phyloP scores from a whole-genome alignment of 352 stramenopile genomes.

The Peronospora belbahrii region DNA sequence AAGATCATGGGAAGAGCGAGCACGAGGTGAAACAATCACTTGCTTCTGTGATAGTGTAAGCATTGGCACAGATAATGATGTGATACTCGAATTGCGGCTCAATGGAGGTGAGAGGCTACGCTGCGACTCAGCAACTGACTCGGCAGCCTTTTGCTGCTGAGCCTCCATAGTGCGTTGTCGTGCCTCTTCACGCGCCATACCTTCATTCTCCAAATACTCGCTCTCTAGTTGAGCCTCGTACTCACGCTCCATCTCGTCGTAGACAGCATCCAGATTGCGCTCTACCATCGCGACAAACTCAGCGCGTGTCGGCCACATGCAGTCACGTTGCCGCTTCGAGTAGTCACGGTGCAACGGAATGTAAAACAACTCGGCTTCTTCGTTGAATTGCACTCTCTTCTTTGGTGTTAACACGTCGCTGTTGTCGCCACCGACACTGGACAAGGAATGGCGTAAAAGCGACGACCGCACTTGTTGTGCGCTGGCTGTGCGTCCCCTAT shows the following conservation, averaged over 20 bases:
- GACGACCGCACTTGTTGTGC: slow-evolving; percentile 17
- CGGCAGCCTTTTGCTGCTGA: slow-evolving; percentile 19
- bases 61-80: slow-evolving; percentile 26
- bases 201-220: slow-evolving; percentile 62
- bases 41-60: slow-evolving; percentile 56
- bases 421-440: neutral
- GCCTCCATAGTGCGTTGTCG: slow-evolving; percentile 42
- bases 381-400: slow-evolving; percentile 54
- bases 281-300: slow-evolving; percentile 87
- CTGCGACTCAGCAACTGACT: slow-evolving; percentile 5
- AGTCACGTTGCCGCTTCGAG: slow-evolving; percentile 78
- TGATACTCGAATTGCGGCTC: slow-evolving; percentile 27
- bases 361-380: slow-evolving; percentile 82
- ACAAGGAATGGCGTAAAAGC: slow-evolving; percentile 20
- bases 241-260: slow-evolving; percentile 84
- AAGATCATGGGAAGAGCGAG: slow-evolving; percentile 63
- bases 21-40: slow-evolving; percentile 63
- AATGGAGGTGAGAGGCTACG: slow-evolving; percentile 30
- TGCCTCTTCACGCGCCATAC: slow-evolving; percentile 61
- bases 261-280: slow-evolving; percentile 78
- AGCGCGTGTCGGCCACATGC: slow-evolving; percentile 77
- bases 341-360: slow-evolving; percentile 80
- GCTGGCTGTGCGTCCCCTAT: slow-evolving; percentile 5
- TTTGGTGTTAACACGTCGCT: slow-evolving; percentile 10
- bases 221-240: slow-evolving; percentile 63